phyloP scores from a whole-genome alignment of 1,284 basidiomycete genomes.

The Leccinum huronense region DNA sequence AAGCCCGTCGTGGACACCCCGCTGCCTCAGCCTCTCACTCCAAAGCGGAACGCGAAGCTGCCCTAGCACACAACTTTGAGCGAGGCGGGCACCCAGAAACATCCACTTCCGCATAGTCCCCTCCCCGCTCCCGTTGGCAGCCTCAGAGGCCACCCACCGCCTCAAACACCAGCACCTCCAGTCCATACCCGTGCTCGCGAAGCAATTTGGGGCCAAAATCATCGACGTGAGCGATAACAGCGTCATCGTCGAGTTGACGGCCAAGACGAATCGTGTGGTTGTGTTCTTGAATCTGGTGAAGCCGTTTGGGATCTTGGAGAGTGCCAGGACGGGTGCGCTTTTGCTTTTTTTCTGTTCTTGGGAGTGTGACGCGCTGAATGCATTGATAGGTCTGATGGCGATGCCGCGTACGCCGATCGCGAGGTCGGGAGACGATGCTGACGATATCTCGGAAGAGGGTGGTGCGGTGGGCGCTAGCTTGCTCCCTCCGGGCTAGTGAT shows the following conservation, averaged over 20 bases:
- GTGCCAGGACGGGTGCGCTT: slow-evolving; percentile 73
- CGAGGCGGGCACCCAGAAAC: slow-evolving; percentile 45
- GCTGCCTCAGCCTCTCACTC: slow-evolving; percentile 14
- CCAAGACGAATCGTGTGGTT: slow-evolving; percentile 89
- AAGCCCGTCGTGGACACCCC: slow-evolving; percentile 47
- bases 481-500: slow-evolving; percentile 82
- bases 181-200: slow-evolving; percentile 80
- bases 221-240: slow-evolving; percentile 95
- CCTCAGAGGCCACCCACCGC: slow-evolving; percentile 76
- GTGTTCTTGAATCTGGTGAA: slow-evolving; percentile 93
- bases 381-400: slow-evolving; percentile 79
- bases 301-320: slow-evolving; percentile 95
- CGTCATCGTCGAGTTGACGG: slow-evolving; percentile 93
- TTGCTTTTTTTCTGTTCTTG: not conserved
- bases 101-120: slow-evolving; percentile 11
- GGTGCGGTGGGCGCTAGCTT: slow-evolving; percentile 78
- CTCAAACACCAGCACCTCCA: slow-evolving; percentile 89
- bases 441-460: slow-evolving; percentile 46
- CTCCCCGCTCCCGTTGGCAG: slow-evolving; percentile 53
- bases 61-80: slow-evolving; percentile 76
- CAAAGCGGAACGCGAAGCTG: slow-evolving; percentile 67
- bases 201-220: slow-evolving; percentile 90
- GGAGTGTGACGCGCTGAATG: not conserved
- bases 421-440: slow-evolving; percentile 60
- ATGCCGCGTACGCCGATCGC: slow-evolving; percentile 93